Percentiles rank a stretch among this genome's conserved stretches.
Evolutionary conservation across 1,284 basidiomycete species (phyloP).

Genomic region (Irpex sp.): DNA sequence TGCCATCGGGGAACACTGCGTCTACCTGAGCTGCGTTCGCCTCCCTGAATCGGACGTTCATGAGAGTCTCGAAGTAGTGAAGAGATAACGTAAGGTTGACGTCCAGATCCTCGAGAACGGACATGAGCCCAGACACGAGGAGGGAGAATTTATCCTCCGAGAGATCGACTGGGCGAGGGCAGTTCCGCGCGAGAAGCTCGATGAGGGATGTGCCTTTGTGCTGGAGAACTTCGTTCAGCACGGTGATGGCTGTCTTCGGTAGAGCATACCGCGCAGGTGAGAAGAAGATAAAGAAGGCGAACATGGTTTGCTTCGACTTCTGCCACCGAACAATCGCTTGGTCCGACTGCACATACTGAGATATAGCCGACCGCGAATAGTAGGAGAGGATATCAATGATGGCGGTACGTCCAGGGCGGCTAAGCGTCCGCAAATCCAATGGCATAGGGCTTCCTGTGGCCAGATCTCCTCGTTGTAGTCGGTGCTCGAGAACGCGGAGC

Average conservation of each 20-base stretch:
- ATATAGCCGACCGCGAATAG: not conserved
- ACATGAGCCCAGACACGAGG: not conserved
- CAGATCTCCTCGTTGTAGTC: not conserved
- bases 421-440: not conserved
- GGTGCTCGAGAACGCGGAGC: not conserved
- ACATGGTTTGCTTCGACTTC: not conserved
- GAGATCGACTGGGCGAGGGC: not conserved
- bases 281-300: slow-evolving; percentile 1
- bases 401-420: not conserved
- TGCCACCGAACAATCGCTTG: not conserved
- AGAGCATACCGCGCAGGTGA: not conserved
- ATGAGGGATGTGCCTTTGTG: not conserved
- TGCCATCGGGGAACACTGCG: not conserved
- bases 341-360: slow-evolving; percentile 1
- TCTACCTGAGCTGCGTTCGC: not conserved
- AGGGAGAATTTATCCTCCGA: not conserved
- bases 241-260: not conserved
- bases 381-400: not conserved
- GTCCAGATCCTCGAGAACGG: not conserved
- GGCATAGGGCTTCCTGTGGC: not conserved
- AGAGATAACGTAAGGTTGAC: not conserved
- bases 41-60: not conserved
- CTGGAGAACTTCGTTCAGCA: not conserved
- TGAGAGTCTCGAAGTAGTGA: not conserved
- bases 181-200: not conserved